Base-by-base conservation (phyloP, 495 filamentous ascomycete species). In the Halenospora varia region DNA sequence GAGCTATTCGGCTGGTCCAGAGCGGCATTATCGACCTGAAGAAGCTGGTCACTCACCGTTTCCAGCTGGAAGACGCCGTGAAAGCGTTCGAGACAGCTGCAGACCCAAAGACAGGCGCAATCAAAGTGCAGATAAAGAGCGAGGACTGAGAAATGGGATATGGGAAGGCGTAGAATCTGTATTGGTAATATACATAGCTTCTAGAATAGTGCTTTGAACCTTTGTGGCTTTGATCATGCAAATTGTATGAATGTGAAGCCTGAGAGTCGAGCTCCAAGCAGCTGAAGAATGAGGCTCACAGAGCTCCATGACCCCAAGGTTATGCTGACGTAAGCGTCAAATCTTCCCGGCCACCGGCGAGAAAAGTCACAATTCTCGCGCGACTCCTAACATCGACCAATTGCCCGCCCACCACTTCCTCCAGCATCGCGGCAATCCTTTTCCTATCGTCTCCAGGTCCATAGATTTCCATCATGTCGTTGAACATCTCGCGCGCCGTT, bases 81-180 rank as follows among this genome's bases (percentile, higher is more conserved):
- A 82, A 92, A 73, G 93, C 93, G 22, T 97, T 97, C 71, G 81
- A 88, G 72, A 92, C 86, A 13, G 90, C 90, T 19, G 81, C 87
- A 2, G 83, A 96, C 71, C 85, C 89, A n/a, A 90, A 84, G 75
- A 96, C 86, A 39, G 92, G 93, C 2, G 92, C 92, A 13, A 96
- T 97, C 69, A 97, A 97, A 77, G 92, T 96, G 62, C 85, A 90
- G 77, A 97, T 96, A 62, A 80, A 86, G 73, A 88, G 84, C 66
- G 66, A 69, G 53, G 71, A 64, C 23, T 66, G 57, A 63, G 48
- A 10, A 1, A 44, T 20, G 13, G 23, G 22, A 51, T 50, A 18
- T 24, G 13, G 46, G 51, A 24, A n/a, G 46, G 41, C 18, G 42
- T 45, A 9, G 42, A 9, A 45, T n/a, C 6, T 45, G 17, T 8